phyloP scores from a whole-genome alignment of 371 early-diverging fungal genomes.

The Phascolomyces articulosus region DNA sequence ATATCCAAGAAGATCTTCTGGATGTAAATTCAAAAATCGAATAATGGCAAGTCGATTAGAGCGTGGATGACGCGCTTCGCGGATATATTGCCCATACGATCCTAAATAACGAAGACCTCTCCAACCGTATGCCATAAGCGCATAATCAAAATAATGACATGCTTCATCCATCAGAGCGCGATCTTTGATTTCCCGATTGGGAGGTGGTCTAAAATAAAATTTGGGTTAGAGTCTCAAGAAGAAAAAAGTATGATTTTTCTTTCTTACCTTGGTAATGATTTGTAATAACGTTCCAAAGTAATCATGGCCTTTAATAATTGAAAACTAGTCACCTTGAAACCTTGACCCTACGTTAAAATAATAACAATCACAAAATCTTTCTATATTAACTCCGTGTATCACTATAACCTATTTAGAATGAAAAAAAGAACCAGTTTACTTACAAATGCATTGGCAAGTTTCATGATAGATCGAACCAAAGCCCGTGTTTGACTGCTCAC shows the following conservation, averaged over 20 bases:
- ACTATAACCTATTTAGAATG: too few relatives aligned
- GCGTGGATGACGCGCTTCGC: constrained; percentile 34
- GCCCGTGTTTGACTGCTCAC: constrained; percentile 43
- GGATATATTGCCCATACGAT: constrained; percentile 53
- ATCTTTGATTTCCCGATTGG: constrained; percentile 15
- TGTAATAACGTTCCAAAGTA: constrained; percentile 20
- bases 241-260: neutral
- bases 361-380: neutral
- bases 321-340: constrained; percentile 26
- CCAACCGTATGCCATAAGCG: constrained; percentile 46
- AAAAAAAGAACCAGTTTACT: neutral
- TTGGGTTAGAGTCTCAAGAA: neutral
- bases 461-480: constrained; percentile 42
- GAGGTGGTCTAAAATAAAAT: constrained; percentile 4
- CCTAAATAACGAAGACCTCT: constrained; percentile 51
- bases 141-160: constrained; percentile 33
- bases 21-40: constrained; percentile 67
- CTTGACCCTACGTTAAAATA: constrained; percentile 77
- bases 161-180: constrained; percentile 19
- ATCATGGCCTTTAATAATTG: constrained; percentile 24
- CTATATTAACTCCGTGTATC: neutral
- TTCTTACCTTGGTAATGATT: constrained; percentile 19
- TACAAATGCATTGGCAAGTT: constrained; percentile 43
- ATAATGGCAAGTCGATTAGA: constrained; percentile 74
- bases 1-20: constrained; percentile 76